A percentile compares a stretch with the other conserved stretches of the same genome.
phyloP scores from a whole-genome alignment of 148 eudicot species.

The Linanthus parryae region DNA sequence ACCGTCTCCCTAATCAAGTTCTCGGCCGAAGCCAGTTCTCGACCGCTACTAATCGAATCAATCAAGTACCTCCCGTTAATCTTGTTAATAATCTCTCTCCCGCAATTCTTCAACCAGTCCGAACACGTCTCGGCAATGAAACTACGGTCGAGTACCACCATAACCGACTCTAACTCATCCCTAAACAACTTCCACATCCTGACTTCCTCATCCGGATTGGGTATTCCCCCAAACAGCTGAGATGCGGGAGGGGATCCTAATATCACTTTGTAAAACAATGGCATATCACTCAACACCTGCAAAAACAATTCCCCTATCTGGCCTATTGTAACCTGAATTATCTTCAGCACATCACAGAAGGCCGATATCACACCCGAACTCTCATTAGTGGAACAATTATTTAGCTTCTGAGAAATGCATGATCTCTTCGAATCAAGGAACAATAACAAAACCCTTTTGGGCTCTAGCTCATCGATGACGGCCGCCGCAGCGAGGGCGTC shows the following conservation, averaged over 20 bases:
- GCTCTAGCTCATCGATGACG: conserved; percentile 73
- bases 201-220: conserved; percentile 83
- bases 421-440: conserved; percentile 75
- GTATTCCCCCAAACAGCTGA: conserved; percentile 92
- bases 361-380: conserved; percentile 49
- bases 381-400: conserved; percentile 28
- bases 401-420: conserved; percentile 71
- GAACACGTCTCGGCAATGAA: conserved; percentile 72
- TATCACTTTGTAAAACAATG: conserved; percentile 80
- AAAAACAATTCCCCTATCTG: conserved; percentile 92
- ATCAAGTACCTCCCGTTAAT: conserved; percentile 69
- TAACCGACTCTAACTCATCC: conserved; percentile 64
- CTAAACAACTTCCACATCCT: conserved; percentile 77
- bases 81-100: conserved; percentile 67
- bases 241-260: conserved; percentile 86
- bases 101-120: conserved; percentile 83
- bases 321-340: conserved; percentile 80
- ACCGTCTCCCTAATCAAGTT: conserved; percentile 77
- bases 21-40: conserved; percentile 81
- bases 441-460: conserved; percentile 52
- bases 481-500: conserved; percentile 89
- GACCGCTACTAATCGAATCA: conserved; percentile 68
- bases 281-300: conserved; percentile 87
- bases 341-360: conserved; percentile 74
- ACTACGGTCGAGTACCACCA: conserved; percentile 65